Percentiles rank a stretch among this genome's conserved stretches.
Conservation (phyloP, 108 stramenopile species). For the Cyclostephanos invisitatus region DNA sequence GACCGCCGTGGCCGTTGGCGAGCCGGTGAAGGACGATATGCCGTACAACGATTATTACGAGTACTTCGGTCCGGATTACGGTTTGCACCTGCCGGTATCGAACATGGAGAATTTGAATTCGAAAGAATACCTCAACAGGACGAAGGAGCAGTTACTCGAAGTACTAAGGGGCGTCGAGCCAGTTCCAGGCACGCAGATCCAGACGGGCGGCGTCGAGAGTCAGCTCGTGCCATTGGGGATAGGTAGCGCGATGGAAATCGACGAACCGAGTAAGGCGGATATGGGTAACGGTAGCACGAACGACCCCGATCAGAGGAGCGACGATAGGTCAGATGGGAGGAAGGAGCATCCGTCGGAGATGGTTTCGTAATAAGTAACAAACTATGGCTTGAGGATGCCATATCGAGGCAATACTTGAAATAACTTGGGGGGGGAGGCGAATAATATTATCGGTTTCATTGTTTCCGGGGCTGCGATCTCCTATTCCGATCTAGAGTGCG, state of each 20-base stretch:
- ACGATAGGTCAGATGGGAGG: constrained; percentile 47
- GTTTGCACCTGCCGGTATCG: constrained; percentile 93
- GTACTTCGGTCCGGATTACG: constrained; percentile 97
- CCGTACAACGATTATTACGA: constrained; percentile 99
- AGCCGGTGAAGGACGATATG: constrained; percentile 86
- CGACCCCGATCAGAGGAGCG: constrained; percentile 41
- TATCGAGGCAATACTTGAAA: too few species aligned
- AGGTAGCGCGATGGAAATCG: constrained; percentile 57
- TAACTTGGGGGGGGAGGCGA: too few species aligned
- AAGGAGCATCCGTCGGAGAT: constrained; percentile 74
- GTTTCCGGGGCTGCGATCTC: too few species aligned
- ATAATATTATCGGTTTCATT: too few species aligned
- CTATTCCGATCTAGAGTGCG: too few species aligned
- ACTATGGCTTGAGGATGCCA: too few species aligned
- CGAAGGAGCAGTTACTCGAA: constrained; percentile 74
- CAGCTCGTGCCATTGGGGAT: constrained; percentile 68
- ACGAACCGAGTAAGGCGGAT: constrained; percentile 48
- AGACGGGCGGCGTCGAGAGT: constrained; percentile 82
- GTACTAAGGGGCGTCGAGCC: constrained; percentile 82
- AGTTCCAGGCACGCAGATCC: constrained; percentile 81
- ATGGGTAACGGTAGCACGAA: constrained; percentile 55
- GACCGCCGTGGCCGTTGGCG: constrained; percentile 86
- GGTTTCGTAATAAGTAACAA: constrained; percentile 25
- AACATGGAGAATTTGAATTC: constrained; percentile 87
- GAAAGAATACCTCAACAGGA: constrained; percentile 54